Conservation (phyloP, 23 red algal species). For the Gracilaria gracilis region DNA sequence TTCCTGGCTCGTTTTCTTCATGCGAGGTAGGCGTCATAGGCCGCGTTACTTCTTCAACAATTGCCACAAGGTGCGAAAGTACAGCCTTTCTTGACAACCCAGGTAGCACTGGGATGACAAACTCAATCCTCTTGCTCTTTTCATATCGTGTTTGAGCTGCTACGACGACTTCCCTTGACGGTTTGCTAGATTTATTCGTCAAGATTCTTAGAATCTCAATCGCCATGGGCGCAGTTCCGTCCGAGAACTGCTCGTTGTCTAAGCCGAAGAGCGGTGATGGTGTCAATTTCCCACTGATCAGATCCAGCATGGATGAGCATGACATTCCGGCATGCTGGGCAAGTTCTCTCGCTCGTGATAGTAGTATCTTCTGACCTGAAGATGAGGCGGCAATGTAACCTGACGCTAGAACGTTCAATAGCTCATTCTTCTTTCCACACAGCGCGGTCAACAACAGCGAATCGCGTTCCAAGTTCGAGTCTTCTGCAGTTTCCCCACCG, state of each 20-base stretch:
- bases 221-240: conserved; percentile 32
- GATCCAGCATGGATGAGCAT: conserved; percentile 19
- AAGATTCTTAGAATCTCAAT: conserved; percentile 40
- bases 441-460: conserved; percentile 50
- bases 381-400: not conserved
- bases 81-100: conserved; percentile 36
- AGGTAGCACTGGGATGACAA: conserved; percentile 57
- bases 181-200: conserved; percentile 31
- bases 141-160: conserved; percentile 63
- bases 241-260: not conserved
- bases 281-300: conserved; percentile 48
- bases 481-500: not conserved
- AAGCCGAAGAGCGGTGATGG: not conserved
- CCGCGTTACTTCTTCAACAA: conserved; percentile 36
- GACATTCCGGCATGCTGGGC: conserved; percentile 45
- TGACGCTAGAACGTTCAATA: conserved; percentile 29
- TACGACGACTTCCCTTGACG: conserved; percentile 32
- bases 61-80: conserved; percentile 29
- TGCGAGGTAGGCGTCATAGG: not conserved
- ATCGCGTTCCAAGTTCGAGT: conserved; percentile 27
- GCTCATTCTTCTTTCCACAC: conserved; percentile 58
- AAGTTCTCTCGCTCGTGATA: conserved; percentile 50
- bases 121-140: conserved; percentile 8
- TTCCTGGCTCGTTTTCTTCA: not conserved
- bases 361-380: conserved; percentile 12